phyloP scores from a whole-genome alignment of 2,329 filamentous ascomycete species.

The Cytospora piceae region DNA sequence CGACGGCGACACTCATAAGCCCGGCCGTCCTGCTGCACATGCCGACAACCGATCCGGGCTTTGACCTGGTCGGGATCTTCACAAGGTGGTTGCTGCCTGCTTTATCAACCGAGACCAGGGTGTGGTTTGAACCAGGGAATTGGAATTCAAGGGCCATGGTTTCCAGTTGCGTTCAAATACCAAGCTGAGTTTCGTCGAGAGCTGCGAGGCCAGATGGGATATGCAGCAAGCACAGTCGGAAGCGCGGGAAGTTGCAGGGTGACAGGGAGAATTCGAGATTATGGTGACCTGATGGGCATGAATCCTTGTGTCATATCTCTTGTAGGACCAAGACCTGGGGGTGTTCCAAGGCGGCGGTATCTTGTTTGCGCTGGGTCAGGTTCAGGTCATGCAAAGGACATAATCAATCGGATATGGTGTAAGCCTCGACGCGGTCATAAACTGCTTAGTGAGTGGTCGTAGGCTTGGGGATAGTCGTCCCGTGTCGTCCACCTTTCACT shows the following conservation, averaged over 20 bases:
- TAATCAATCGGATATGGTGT: neutral
- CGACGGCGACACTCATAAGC: conserved; percentile 18
- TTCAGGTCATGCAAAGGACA: neutral
- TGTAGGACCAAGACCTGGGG: neutral
- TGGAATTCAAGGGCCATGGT: neutral
- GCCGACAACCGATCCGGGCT: conserved; percentile 13
- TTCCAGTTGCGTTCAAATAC: neutral
- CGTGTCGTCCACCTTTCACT: neutral
- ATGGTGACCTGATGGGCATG: neutral
- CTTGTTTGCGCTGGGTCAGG: neutral
- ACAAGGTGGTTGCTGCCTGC: neutral
- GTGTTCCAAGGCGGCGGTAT: neutral
- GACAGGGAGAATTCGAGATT: neutral
- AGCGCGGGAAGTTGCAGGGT: neutral
- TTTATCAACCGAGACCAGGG: neutral
- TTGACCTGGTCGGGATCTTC: neutral
- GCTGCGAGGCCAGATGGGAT: neutral
- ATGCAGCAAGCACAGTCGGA: neutral
- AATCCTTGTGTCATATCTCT: neutral
- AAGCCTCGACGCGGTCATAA: neutral
- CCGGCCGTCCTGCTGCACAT: conserved; percentile 18
- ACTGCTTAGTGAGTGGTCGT: neutral
- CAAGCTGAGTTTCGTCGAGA: neutral
- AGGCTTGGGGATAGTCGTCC: neutral
- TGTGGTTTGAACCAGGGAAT: neutral